These are phyloP conservation scores for Pichia sp. DNA, from an alignment of 1,139 yeast genomes.

Conservation along the genomic window DNA sequence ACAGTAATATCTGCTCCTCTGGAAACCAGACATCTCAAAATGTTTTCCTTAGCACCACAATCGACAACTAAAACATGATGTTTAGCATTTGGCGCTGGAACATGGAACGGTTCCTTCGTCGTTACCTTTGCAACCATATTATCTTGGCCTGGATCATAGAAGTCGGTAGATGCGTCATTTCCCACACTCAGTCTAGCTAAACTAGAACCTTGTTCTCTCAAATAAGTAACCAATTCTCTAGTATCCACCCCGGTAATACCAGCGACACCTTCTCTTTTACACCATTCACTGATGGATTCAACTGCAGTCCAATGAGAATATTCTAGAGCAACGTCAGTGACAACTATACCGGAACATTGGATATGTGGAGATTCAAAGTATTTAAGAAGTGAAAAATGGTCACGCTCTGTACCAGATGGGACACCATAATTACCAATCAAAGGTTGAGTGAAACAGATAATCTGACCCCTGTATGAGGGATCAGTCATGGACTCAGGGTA, in stretches of 20 bases:
- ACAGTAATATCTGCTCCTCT: conserved; percentile 97
- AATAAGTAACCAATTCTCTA: conserved; percentile 82
- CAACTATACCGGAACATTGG: conserved; percentile 94
- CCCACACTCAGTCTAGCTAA: conserved; percentile 86
- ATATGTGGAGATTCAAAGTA: conserved; percentile 87
- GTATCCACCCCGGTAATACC: conserved; percentile 98
- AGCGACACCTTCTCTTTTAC: conserved; percentile 92
- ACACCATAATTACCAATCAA: conserved; percentile 97
- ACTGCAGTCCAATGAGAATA: conserved; percentile 99
- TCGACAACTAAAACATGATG: conserved; percentile 89
- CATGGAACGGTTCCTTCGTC: conserved; percentile 91
- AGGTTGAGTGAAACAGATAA: conserved; percentile 94
- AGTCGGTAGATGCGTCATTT: conserved; percentile 84
- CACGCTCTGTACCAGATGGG: conserved; percentile 75
- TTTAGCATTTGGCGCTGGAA: conserved; percentile 58
- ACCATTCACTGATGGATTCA: conserved; percentile 91
- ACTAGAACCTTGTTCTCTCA: conserved; percentile 94
- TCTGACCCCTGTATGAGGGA: conserved; percentile 95
- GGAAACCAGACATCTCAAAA: conserved; percentile 82
- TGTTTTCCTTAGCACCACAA: conserved; percentile 98
- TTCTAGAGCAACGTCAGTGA: conserved; percentile 89
- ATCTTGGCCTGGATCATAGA: conserved; percentile 84
- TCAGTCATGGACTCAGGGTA: conserved; percentile 99
- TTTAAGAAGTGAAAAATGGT: conserved; percentile 75
- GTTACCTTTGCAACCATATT: conserved; percentile 92